Percentiles rank a stretch among this genome's conserved stretches.
Conservation (phyloP, 1,284 basidiomycete genomes). For the Tremellales sp. region DNA sequence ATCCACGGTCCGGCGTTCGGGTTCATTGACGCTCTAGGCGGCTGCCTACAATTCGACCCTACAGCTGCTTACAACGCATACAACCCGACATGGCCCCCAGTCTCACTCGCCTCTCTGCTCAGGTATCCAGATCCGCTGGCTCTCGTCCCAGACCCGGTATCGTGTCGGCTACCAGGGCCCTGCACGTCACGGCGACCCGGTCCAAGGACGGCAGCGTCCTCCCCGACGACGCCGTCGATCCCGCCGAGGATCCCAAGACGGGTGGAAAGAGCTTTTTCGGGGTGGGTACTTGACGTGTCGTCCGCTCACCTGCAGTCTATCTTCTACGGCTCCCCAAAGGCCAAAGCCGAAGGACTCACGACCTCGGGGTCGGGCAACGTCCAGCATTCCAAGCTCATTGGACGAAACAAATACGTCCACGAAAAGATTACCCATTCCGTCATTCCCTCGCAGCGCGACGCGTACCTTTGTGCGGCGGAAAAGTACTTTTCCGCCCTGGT, state of each 20-base stretch:
- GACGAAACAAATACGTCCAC: slow-evolving; percentile 72
- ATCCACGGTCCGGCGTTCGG: no score
- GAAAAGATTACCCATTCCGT: slow-evolving; percentile 85
- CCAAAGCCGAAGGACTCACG: slow-evolving; percentile 69
- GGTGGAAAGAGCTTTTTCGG: slow-evolving; percentile 33
- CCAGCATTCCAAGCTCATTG: slow-evolving; percentile 79
- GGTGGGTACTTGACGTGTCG: slow-evolving; percentile 18
- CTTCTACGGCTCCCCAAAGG: slow-evolving; percentile 75
- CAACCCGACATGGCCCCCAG: no score
- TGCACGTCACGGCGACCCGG: no score
- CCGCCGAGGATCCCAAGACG: slow-evolving; percentile 24
- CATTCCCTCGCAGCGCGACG: slow-evolving; percentile 68
- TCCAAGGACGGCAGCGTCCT: no score
- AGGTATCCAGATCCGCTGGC: no score
- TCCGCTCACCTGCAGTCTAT: slow-evolving; percentile 48
- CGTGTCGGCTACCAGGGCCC: no score
- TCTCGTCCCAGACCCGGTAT: no score
- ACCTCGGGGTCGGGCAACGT: slow-evolving; percentile 27
- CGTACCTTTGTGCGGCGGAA: slow-evolving; percentile 81
- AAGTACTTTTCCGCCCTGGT: slow-evolving; percentile 74
- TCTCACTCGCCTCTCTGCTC: no score
- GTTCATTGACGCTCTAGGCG: no score
- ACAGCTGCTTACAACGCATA: no score
- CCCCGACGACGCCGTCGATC: slow-evolving; percentile 11
- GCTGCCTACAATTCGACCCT: no score